phyloP scores from a whole-genome alignment of 768 basidiomycete species.

The Galerina marginata region DNA sequence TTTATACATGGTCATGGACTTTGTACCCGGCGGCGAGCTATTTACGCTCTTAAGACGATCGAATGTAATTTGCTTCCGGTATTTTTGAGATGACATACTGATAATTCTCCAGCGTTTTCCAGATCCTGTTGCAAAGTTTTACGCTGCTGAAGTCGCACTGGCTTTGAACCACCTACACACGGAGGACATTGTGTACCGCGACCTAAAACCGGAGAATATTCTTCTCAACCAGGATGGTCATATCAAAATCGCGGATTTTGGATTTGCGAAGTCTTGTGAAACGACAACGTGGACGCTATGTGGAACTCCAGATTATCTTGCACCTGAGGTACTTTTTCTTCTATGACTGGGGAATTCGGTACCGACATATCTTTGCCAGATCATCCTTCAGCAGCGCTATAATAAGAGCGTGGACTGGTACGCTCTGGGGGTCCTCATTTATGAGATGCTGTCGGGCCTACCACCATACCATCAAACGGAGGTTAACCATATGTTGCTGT shows the following conservation, averaged over 20 bases:
- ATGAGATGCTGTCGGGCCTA: constrained; percentile 96
- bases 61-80: constrained; percentile 59
- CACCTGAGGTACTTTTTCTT: constrained; percentile 74
- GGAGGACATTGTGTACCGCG: constrained; percentile 92
- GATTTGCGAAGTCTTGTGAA: constrained; percentile 90
- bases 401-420: constrained; percentile 99
- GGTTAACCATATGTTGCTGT: constrained; percentile 83
- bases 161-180: constrained; percentile 90
- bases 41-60: constrained; percentile 93
- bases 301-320: constrained; percentile 95
- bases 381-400: constrained; percentile 83
- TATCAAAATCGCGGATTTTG: constrained; percentile 97
- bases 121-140: constrained; percentile 97
- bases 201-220: constrained; percentile 97
- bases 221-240: constrained; percentile 93
- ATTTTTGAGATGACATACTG: constrained; percentile 12
- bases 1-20: constrained; percentile 98
- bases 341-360: not conserved
- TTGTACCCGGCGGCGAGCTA: constrained; percentile 94
- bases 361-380: constrained; percentile 43
- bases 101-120: constrained; percentile 75
- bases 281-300: constrained; percentile 95
- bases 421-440: constrained; percentile 94
- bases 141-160: constrained; percentile 92
- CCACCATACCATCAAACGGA: constrained; percentile 94